These are phyloP conservation scores for Spirogloea muscicola DNA, from an alignment of 139 green algal genomes.

Conservation along the genomic window DNA sequence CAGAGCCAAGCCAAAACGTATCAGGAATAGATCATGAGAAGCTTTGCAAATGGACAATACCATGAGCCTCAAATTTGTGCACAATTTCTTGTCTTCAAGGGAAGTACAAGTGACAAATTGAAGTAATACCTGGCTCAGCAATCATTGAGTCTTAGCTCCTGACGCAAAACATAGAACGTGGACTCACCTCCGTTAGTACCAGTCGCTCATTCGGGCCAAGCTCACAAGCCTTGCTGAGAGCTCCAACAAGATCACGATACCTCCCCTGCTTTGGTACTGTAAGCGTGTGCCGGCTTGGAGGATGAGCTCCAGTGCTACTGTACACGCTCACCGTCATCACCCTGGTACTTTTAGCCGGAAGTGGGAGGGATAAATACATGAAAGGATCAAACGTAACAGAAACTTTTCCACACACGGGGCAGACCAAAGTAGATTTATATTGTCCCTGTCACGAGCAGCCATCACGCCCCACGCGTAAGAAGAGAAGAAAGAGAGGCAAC, in stretches of 20 bases:
- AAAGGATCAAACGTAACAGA: conserved; percentile 92
- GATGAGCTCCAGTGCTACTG: conserved; percentile 13
- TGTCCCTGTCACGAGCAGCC: conserved; percentile 71
- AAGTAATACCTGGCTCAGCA: too few relatives aligned
- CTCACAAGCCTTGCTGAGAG: background rate
- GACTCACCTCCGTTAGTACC: conserved; percentile 27
- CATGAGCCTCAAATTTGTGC: too few relatives aligned
- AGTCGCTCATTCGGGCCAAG: conserved; percentile 13
- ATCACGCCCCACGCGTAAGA: too few relatives aligned
- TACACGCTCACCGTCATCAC: conserved; percentile 62
- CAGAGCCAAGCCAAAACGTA: too few relatives aligned
- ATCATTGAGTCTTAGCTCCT: too few relatives aligned
- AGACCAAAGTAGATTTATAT: conserved; percentile 84
- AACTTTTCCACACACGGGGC: conserved; percentile 70
- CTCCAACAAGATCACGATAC: conserved; percentile 41
- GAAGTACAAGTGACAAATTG: too few relatives aligned
- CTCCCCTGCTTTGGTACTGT: conserved; percentile 51
- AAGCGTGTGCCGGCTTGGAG: conserved; percentile 44
- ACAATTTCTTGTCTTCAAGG: too few relatives aligned
- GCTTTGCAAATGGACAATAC: too few relatives aligned
- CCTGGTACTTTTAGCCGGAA: conserved; percentile 61
- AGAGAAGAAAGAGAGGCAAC: too few relatives aligned
- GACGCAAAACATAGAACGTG: too few relatives aligned
- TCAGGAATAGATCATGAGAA: too few relatives aligned
- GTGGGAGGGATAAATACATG: conserved; percentile 91